Conservation (phyloP, 208 protist species). For the Acanthamoeba pearcei region DNA sequence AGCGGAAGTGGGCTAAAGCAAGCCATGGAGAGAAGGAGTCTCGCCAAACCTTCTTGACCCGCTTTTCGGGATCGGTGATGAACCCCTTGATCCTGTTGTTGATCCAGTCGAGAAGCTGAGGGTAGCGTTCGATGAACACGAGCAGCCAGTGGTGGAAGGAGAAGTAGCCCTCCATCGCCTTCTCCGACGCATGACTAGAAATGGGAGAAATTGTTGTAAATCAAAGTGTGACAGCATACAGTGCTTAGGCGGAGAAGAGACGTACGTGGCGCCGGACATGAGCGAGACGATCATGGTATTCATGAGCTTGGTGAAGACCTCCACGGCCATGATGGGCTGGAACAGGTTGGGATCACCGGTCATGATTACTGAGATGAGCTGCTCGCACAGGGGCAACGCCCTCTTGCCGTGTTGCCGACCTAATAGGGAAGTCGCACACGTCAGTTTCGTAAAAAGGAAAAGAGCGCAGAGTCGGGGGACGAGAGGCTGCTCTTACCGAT, state of each 20-base stretch:
- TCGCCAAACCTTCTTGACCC: neutral
- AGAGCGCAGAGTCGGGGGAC: neutral
- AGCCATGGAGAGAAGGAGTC: neutral
- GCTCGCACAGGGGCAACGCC: constrained; percentile 11
- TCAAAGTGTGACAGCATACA: neutral
- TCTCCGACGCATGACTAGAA: neutral
- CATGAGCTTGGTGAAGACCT: constrained; percentile 64
- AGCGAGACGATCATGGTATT: constrained; percentile 42
- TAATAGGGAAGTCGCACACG: neutral
- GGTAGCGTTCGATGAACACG: constrained; percentile 23
- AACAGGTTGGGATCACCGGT: neutral
- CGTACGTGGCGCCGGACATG: constrained; percentile 56
- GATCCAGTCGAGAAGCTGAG: constrained; percentile 15
- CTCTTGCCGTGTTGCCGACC: neutral
- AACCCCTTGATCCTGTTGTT: neutral
- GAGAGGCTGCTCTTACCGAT: neutral
- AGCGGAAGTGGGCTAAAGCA: neutral
- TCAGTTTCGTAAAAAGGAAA: neutral
- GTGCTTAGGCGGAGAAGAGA: neutral
- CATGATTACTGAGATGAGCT: neutral
- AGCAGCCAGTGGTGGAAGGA: constrained; percentile 47
- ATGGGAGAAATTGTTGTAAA: neutral
- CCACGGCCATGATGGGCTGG: constrained; percentile 36
- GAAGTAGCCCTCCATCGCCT: constrained; percentile 15
- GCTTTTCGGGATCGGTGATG: constrained; percentile 22